Evolutionary conservation across 495 filamentous ascomycete species (phyloP), one percentile per base, ranked within the genome.

Genomic region (Parachaetomium inaequale): DNA sequence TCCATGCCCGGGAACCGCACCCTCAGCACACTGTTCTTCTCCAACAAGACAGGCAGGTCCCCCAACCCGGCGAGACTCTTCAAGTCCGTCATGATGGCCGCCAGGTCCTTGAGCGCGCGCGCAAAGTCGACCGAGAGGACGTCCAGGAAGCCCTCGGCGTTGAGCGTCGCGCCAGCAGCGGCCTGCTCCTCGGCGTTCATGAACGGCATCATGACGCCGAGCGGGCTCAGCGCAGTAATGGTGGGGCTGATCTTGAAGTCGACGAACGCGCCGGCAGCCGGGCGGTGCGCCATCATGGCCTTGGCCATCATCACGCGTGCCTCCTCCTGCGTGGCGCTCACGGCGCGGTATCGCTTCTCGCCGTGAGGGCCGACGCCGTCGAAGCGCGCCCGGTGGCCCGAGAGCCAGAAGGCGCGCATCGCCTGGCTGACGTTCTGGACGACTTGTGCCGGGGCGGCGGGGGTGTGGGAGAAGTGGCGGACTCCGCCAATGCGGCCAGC

Each of bases 1-100:
- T 97, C 93, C 63, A 93, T 96, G 25, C 94, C 94, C 1, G 91
- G 89, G 70, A 98, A 98, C 38, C 91, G 87, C 3, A 98, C 88
- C 12, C 89, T 83, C 8, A 98, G 76, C 4, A 78, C 72, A 43
- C 72, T 71, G 40, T 72, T 70, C 7, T 84, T 83, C 52, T 87
- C 87, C 42, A 96, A 80, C 0, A 80, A 76, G 19, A 97, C 85
- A 0, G 94, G 91, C 10, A 98, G 79, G 68, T 96, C 91, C 10
- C 94, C 94, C 5, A 97, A 74, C 1, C 77, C 72, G 1, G 88
- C 81, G 6, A 98, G 77, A 15, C 82, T 84, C 68, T 91, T 88
- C 21, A 98, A 80, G 69, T 98, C 94, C 43, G 86, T 87, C 65
- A 96, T 82, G 5, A 92, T 80, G 26, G 85, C 83, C 6, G 90